A percentile compares a stretch with the other conserved stretches of the same genome.
Conservation (phyloP, 768 basidiomycete species). For the Tricholoma bakamatsutake region DNA sequence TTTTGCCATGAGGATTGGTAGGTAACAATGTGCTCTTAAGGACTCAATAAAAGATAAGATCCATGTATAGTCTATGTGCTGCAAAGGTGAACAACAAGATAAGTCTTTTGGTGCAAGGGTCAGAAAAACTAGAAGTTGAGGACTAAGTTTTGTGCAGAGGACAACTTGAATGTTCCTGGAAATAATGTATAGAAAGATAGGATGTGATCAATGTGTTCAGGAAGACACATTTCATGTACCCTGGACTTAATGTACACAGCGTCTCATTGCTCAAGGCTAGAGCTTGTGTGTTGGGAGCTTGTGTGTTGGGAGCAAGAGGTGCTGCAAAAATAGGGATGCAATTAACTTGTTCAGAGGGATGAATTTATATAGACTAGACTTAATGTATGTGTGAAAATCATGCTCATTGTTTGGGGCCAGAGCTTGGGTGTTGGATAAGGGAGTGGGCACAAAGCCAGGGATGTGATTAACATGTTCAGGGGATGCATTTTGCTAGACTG, state of each 20-base stretch:
- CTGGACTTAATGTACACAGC: background rate
- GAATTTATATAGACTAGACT: background rate
- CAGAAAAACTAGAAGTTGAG: background rate
- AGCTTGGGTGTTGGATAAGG: background rate
- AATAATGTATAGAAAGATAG: background rate
- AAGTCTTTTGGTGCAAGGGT: background rate
- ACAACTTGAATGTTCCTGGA: background rate
- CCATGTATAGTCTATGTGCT: background rate
- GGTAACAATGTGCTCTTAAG: background rate
- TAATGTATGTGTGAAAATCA: background rate
- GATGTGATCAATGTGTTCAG: background rate
- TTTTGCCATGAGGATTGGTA: background rate
- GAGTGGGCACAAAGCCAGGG: background rate
- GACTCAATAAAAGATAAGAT: background rate
- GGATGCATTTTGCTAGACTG: background rate
- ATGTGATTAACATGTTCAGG: background rate
- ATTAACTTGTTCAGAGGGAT: background rate
- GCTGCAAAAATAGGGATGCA: background rate
- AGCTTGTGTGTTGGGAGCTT: background rate
- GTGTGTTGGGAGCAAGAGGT: background rate
- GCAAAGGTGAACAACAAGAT: background rate
- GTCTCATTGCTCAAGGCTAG: background rate
- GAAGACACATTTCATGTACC: background rate
- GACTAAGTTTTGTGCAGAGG: background rate
- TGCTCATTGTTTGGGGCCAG: background rate